Evolutionary conservation across 2,329 filamentous ascomycete species (phyloP).

Genomic region (Parasarocladium wereldwijsianum): DNA sequence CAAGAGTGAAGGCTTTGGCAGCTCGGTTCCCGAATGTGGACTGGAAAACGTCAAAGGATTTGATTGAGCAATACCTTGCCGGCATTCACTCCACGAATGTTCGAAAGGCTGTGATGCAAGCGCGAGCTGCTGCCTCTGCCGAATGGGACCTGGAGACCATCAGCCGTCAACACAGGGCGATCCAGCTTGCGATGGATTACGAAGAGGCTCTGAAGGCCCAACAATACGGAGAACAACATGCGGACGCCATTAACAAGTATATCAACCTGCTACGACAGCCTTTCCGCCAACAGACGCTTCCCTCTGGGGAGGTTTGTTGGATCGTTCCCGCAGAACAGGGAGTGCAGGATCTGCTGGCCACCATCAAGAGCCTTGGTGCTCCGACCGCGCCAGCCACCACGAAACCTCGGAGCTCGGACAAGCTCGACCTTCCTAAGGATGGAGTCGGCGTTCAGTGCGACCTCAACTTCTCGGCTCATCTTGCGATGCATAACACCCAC

Average conservation of each 20-base stretch:
- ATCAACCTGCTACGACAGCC: constrained; percentile 31
- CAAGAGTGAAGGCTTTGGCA: constrained; percentile 19
- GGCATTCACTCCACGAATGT: constrained; percentile 35
- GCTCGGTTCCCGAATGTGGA: constrained; percentile 4
- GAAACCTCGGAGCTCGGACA: too few species aligned
- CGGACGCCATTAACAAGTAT: constrained; percentile 29
- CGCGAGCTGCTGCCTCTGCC: constrained; percentile 6
- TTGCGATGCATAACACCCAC: constrained; percentile 71
- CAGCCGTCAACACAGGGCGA: constrained; percentile 33
- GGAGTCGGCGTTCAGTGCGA: constrained; percentile 78
- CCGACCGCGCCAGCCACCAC: too few species aligned
- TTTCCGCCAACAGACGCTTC: too few species aligned
- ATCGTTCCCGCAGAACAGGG: too few species aligned
- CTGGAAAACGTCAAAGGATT: constrained; percentile 1
- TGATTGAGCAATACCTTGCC: constrained; percentile 31
- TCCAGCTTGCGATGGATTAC: constrained; percentile 42
- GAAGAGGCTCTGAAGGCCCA: constrained; percentile 35
- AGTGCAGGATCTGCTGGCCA: too few species aligned
- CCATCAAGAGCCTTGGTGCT: too few species aligned
- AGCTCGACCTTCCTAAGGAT: constrained; percentile 62
- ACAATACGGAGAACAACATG: constrained; percentile 24
- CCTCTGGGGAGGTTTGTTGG: too few species aligned
- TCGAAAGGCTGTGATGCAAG: constrained; percentile 22
- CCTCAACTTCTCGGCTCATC: constrained; percentile 78
- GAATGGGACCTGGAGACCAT: constrained; percentile 22